Evolutionary conservation across 306 rosid genomes (phyloP), one percentile per base, ranked within the genome.

Genomic region (Oxytropis ochrocephala): DNA sequence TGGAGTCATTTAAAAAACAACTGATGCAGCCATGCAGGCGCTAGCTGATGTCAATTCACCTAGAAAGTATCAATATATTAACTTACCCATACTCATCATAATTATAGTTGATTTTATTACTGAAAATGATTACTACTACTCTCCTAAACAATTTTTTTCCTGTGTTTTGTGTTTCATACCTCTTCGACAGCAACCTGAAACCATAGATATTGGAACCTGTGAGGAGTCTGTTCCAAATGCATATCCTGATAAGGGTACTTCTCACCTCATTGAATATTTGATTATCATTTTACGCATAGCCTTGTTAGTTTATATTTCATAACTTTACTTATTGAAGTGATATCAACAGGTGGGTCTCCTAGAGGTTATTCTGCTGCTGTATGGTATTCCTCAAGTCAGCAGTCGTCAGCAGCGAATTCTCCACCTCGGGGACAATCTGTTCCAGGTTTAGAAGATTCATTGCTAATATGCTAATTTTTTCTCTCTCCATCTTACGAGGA

Each of bases 351-450:
- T 69, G 97, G 81, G 62, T 90, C 98, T 68, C 98, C 98, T n/a
- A 79, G 75, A 78, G 80, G 83, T 42, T 88, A 86, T 78, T 94
- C 97, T 71, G 81, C 86, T 5, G 80, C 87, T 60, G 79, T 78
- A 47, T 95, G 99, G 99, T 87, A 87, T 80, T 79, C 97, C 46
- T 91, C 99, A 60, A 95, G 99, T 84, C 97, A 95, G 86, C 99
- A 87, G n/a, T n/a, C n/a, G n/a, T n/a, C n/a, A n/a, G n/a, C n/a
- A n/a, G n/a, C n/a, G n/a, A n/a, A n/a, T n/a, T n/a, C n/a, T n/a
- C n/a, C n/a, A n/a, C n/a, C n/a, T n/a, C n/a, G n/a, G n/a, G n/a
- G n/a, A n/a, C n/a, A n/a, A n/a, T n/a, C n/a, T n/a, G n/a, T n/a
- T n/a, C n/a, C n/a, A n/a, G n/a, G n/a, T n/a, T n/a, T n/a, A n/a